Evolutionary conservation across 78 protist species (phyloP).

Genomic region (Planoprotostelium fungivorum): DNA sequence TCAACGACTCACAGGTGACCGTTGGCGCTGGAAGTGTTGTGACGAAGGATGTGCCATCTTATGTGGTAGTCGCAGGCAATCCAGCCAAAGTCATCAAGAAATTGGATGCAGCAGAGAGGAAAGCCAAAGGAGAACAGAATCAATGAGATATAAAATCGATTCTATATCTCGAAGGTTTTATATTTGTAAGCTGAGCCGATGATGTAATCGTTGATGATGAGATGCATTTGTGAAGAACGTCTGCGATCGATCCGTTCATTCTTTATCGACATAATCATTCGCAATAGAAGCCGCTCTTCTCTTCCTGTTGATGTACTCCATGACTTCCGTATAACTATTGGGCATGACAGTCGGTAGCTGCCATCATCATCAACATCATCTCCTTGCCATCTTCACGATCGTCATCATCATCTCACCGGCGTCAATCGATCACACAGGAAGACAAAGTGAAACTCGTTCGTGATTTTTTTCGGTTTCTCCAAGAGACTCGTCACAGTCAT

Average conservation of each 20-base stretch:
- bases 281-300: background rate
- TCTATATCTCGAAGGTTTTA: no score
- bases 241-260: no score
- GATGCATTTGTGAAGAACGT: no score
- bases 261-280: no score
- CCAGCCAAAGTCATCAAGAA: slow-evolving; percentile 37
- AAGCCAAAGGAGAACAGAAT: no score
- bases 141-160: no score
- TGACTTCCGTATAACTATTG: background rate
- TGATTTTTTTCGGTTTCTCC: background rate
- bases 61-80: slow-evolving; percentile 50
- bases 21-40: slow-evolving; percentile 72
- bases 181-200: no score
- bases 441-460: background rate
- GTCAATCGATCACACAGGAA: background rate
- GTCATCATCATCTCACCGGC: background rate
- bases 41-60: slow-evolving; percentile 45
- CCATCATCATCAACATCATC: background rate
- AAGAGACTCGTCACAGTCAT: background rate
- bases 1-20: background rate
- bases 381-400: background rate
- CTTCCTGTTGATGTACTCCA: background rate
- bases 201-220: no score
- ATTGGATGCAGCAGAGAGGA: no score
- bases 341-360: background rate